Base-by-base conservation (phyloP, 345 rosid species). In the Sisymbrium altissimum region DNA sequence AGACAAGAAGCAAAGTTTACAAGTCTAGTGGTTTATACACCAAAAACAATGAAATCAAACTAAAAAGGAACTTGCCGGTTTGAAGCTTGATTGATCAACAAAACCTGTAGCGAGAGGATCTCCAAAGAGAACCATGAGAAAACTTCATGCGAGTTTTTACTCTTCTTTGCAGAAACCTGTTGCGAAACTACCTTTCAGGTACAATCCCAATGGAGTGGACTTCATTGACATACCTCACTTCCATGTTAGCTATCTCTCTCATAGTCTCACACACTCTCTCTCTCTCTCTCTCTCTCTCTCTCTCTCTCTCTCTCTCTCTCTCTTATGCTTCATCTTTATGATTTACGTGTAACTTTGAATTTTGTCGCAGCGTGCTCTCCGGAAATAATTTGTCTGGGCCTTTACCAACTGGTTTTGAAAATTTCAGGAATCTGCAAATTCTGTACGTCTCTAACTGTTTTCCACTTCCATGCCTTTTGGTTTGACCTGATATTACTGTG, bases 201-300 rank as follows among this genome's bases (percentile, higher is more conserved):
- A 60, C 87, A 5, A 78, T 88, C 6, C 90, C 93, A 30, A 49
- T 15, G 44, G 86, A 84, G 65, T 88, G 87, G 93, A 84, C 84
- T 55, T 74, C 82, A 18, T 4, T 82, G 79, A 74, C 17, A 33
- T 13, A 74, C 39, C 70, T 86, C 64, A 79, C 66, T 29, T 68
- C 1, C 46, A 81, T 88, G 93, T 88, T 36, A 81, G 88, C n/a
- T 5, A 56, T 21, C 46, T 48, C 3, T 33, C 45, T 58, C 44
- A n/a, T n/a, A n/a, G n/a, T 14, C 7, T 44, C 27, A 9, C 27
- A 2, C 0, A 9, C 36, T 32, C 36, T 32, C 36, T 49, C 54
- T 19, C 54, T 10, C 14, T 39, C 13, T 39, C 43, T 19, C 1
- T 49, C 54, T 19, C 29, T 9, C 33, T 30, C 33, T 30, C 33